Percentiles rank a stretch among this genome's conserved stretches.
phyloP scores from a whole-genome alignment of 139 green algal species.

The Coccomyxa sp. region DNA sequence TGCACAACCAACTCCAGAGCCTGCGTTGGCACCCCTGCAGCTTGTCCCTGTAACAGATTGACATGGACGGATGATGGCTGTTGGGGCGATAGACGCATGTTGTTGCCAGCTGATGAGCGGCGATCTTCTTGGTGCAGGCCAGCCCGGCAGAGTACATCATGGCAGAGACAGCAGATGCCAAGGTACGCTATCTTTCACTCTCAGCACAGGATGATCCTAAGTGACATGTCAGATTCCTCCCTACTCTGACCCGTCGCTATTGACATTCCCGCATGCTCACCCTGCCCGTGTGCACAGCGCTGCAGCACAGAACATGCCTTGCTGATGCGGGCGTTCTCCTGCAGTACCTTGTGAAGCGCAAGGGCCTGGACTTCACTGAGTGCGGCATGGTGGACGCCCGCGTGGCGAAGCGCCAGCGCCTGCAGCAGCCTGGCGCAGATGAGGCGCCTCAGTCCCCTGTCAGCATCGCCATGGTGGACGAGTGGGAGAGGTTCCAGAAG shows the following conservation, averaged over 20 bases:
- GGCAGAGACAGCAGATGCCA: slow-evolving; percentile 13
- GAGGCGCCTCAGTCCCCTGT: slow-evolving; percentile 7
- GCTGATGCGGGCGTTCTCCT: no score
- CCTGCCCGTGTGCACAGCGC: not conserved
- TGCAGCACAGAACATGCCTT: not conserved
- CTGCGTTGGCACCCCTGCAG: not conserved
- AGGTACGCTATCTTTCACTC: slow-evolving; percentile 4
- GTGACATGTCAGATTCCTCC: not conserved
- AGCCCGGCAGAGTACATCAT: slow-evolving; percentile 22
- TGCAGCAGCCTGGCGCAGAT: not conserved
- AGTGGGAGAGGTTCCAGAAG: slow-evolving; percentile 18
- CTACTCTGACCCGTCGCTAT: not conserved
- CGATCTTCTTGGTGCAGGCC: not conserved
- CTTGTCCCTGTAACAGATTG: not conserved
- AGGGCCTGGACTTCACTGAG: slow-evolving; percentile 14
- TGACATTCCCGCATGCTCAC: not conserved
- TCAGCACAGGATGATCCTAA: not conserved
- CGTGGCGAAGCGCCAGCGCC: slow-evolving; percentile 21
- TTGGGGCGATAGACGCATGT: not conserved
- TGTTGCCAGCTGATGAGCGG: not conserved
- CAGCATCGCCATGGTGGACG: slow-evolving; percentile 20
- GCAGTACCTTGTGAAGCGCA: slow-evolving; percentile 27
- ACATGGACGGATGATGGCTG: not conserved
- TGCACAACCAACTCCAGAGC: not conserved
- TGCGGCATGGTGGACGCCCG: slow-evolving; percentile 14